phyloP scores from a whole-genome alignment of 2,329 filamentous ascomycete genomes.

The Scedosporium boydii region DNA sequence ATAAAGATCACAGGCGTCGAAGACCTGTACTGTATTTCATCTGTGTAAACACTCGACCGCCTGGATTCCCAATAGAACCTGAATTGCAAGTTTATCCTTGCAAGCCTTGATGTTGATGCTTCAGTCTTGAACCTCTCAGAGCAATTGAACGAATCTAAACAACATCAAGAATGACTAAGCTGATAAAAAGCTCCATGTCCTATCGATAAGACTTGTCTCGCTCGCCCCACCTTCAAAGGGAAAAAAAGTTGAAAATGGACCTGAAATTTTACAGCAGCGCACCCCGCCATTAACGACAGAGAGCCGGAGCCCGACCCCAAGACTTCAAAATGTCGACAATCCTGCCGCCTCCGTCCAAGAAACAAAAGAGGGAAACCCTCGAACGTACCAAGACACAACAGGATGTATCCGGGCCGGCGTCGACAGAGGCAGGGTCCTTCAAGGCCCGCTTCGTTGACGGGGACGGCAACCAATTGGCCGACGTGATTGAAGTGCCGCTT shows the following conservation, averaged over 20 bases:
- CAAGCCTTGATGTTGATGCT: too few relatives aligned
- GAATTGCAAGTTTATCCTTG: too few relatives aligned
- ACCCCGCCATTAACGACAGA: neutral
- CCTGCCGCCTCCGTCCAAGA: conserved; percentile 76
- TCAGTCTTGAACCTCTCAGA: too few relatives aligned
- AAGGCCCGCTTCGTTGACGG: conserved; percentile 84
- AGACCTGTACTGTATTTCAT: too few relatives aligned
- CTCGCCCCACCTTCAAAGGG: neutral
- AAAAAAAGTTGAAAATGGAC: neutral
- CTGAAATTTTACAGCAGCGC: neutral
- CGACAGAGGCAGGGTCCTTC: conserved; percentile 63
- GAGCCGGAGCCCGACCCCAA: neutral
- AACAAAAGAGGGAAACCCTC: conserved; percentile 67
- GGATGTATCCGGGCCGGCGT: conserved; percentile 58
- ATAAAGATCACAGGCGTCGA: too few relatives aligned
- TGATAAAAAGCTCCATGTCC: neutral
- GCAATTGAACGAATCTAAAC: too few relatives aligned
- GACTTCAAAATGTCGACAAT: conserved; percentile 60
- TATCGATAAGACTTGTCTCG: neutral
- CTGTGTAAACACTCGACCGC: too few relatives aligned
- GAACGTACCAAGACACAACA: conserved; percentile 67
- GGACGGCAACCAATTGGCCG: conserved; percentile 59
- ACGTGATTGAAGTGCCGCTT: conserved; percentile 66
- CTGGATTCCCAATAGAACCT: too few relatives aligned
- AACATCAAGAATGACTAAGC: neutral